Conservation (phyloP, 2,329 filamentous ascomycete genomes). For the Fonsecaea monophora region DNA sequence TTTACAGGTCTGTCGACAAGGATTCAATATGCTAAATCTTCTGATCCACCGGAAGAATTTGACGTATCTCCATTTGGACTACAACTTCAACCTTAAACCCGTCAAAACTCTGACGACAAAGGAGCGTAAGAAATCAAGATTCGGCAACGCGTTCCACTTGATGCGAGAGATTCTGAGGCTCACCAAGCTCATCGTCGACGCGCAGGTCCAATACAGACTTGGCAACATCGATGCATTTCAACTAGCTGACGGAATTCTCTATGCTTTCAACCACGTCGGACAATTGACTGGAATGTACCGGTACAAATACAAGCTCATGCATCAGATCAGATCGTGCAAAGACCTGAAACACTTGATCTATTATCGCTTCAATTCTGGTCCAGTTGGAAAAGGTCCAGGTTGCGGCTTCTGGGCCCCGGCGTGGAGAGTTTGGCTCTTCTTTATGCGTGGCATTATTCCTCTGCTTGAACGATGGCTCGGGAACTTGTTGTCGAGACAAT, state of each 20-base stretch:
- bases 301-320: constrained; percentile 99
- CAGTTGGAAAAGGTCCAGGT: constrained; percentile 94
- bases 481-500: constrained; percentile 94
- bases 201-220: constrained; percentile 94
- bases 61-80: constrained; percentile 97
- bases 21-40: constrained; percentile 98
- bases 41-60: constrained; percentile 98
- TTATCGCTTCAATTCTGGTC: constrained; percentile 96
- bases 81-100: constrained; percentile 99
- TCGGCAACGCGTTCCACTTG: constrained; percentile 97
- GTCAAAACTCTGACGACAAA: constrained; percentile 99
- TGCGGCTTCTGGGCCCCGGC: constrained; percentile 99
- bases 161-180: constrained; percentile 97
- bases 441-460: constrained; percentile 98
- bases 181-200: constrained; percentile 97
- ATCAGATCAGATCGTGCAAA: constrained; percentile 98
- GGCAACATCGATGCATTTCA: constrained; percentile 99
- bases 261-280: constrained; percentile 98
- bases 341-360: constrained; percentile 99
- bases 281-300: constrained; percentile 99
- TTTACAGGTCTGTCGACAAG: constrained; percentile 95
- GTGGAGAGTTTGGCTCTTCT: constrained; percentile 99
- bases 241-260: constrained; percentile 96
- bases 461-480: constrained; percentile 96
- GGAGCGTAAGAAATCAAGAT: constrained; percentile 98